Base-by-base conservation (phyloP, 1,284 basidiomycete genomes). In the Ceratobasidium sp. region DNA sequence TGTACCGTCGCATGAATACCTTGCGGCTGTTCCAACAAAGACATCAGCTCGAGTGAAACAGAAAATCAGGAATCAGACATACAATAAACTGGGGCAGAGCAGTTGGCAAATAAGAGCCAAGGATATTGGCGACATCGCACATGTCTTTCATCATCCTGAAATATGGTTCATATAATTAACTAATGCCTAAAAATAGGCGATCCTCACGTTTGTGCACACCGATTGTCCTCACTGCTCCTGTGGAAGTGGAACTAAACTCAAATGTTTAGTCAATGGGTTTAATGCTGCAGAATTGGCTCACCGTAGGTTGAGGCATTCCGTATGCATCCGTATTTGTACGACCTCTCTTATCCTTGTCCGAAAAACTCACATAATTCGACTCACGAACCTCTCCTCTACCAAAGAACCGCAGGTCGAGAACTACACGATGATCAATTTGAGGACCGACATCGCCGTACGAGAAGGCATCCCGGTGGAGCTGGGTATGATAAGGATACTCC, bases 231-330 rank as follows among this genome's bases (percentile, higher is more conserved):
- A 9, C 64, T 46, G 44, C 26, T 67, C 20, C 42, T 28, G 3
- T 15, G 42, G 15, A 44, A 28, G 49, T 67, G 64, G n/a, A 67
- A 67, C 64, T 67, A 42, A 49, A 1, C 9, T 60, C 28, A 28
- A 60, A 60, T 23, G 33, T 67, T 49, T 49, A 49, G 40, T 15
- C 12, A 33, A 26, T 28, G 12, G 12, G 33, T 23, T 46, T 28
- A 23, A 49, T 12, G 9, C 6, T 46, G 28, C 33, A 26, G 26
- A 20, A 18, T 40, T 18, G 33, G 70, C 55, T 23, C 23, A 26
- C 39, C 53, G 85, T 86, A 23, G 85, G 82, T 79, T 86, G 85
- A 33, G 85, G 85, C 84, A 86, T 85, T 23, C 82, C 84, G 77
- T 84, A 86, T 9, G 78, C 79, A 73, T 86, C 85, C 2, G 72